These are phyloP conservation scores for Boletus patriciae DNA, from an alignment of 768 basidiomycete genomes.

Conservation along the genomic window DNA sequence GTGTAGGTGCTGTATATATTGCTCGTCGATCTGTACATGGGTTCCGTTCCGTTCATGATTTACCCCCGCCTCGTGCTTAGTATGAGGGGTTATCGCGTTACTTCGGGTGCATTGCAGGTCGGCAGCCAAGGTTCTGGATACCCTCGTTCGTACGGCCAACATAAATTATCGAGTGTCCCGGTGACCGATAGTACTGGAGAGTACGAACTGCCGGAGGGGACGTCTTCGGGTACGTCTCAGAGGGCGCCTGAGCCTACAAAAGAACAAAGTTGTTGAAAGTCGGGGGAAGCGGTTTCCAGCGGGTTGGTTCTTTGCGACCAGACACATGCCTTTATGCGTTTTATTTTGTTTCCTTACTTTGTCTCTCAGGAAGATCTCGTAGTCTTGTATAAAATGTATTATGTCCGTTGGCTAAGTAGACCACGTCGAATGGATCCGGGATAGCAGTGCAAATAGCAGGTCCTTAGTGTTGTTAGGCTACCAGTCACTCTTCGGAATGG, in stretches of 20 bases:
- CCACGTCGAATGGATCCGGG: background rate
- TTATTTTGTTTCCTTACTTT: background rate
- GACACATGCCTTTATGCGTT: background rate
- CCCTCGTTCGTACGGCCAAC: background rate
- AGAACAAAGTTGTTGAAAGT: background rate
- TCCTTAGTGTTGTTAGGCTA: too few species aligned
- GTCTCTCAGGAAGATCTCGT: background rate
- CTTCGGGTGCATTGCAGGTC: background rate
- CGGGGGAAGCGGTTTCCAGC: background rate
- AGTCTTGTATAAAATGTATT: background rate
- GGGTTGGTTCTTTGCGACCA: background rate
- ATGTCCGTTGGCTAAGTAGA: background rate
- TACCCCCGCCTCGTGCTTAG: slow-evolving; percentile 8
- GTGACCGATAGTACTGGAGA: background rate
- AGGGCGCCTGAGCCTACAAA: background rate
- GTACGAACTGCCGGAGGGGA: background rate
- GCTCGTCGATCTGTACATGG: background rate
- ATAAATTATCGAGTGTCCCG: background rate
- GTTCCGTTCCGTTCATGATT: slow-evolving; percentile 6
- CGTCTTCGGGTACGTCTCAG: background rate
- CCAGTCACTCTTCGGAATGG: too few species aligned
- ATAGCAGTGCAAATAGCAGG: too few species aligned
- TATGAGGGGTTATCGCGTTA: background rate
- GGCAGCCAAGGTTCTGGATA: background rate
- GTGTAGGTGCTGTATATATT: background rate